These are phyloP conservation scores for Ceratocystiopsis minuta DNA, from an alignment of 2,329 filamentous ascomycete genomes.

Conservation along the genomic window DNA sequence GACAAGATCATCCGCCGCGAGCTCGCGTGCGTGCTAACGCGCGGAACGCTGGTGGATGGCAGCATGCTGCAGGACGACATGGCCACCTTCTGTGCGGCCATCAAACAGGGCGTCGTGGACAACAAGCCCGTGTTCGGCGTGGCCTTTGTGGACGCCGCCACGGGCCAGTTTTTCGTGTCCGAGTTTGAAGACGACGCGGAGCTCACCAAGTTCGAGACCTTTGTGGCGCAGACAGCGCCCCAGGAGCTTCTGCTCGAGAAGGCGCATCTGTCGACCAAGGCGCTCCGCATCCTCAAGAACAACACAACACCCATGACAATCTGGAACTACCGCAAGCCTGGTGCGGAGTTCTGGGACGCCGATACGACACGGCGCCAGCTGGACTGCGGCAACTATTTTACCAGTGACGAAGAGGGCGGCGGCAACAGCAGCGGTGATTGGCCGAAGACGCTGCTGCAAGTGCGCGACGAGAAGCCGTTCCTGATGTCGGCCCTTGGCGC, in stretches of 20 bases:
- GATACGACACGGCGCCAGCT: constrained; percentile 70
- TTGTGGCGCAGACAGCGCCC: constrained; percentile 80
- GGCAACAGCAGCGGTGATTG: constrained; percentile 39
- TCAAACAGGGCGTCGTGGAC: constrained; percentile 56
- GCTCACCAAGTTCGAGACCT: constrained; percentile 91
- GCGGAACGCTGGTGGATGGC: constrained; percentile 83
- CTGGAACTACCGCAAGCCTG: constrained; percentile 83
- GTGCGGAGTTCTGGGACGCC: constrained; percentile 78
- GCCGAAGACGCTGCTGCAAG: constrained; percentile 57
- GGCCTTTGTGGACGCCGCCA: constrained; percentile 87
- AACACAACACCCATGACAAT: constrained; percentile 84
- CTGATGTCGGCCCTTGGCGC: constrained; percentile 85
- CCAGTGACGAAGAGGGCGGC: constrained; percentile 28
- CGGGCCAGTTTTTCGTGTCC: constrained; percentile 84
- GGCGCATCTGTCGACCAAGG: constrained; percentile 68
- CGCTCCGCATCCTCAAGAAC: constrained; percentile 84
- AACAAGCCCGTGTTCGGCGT: constrained; percentile 74
- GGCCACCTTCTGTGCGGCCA: constrained; percentile 87
- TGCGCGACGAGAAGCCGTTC: constrained; percentile 52
- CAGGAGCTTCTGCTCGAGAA: constrained; percentile 84
- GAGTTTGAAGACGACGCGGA: constrained; percentile 85
- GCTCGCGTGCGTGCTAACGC: constrained; percentile 76
- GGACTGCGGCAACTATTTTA: constrained; percentile 63
- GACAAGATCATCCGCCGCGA: constrained; percentile 91
- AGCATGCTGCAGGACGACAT: constrained; percentile 97